Base-by-base conservation (phyloP, 768 basidiomycete genomes). In the Myochromella boudieri region DNA sequence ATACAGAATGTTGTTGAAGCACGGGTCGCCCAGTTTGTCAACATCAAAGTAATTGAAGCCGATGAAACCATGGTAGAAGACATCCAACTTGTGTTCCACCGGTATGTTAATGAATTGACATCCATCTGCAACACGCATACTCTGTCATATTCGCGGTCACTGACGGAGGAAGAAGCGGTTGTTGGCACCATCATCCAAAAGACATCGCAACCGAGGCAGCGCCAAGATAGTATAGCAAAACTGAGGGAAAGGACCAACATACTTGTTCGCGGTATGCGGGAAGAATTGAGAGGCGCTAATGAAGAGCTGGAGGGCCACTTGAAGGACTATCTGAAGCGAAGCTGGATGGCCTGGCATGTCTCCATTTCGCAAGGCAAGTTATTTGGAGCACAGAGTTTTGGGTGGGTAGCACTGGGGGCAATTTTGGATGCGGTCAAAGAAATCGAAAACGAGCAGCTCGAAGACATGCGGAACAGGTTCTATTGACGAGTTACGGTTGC, bases 111-210 rank as follows among this genome's bases (percentile, higher is more conserved):
- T 1, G 72, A 78, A 38, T 58, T 87, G 26, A 70, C 68, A 26
- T 65, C 60, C 10, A 75, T 82, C 12, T 82, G 80, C 49, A 56
- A 65, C 24, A 60, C 66, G 12, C 66, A 78, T 58, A 73, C 74
- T 1, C 63, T 84, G 0, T 78, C 75, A 2, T 65, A 68, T 40
- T 54, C 59, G n/a, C 69, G 66, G 22, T 64, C 61, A 3, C 64
- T 85, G 1, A 76, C 76, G 8, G 84, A 87, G 55, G 83, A 80
- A 57, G 86, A 86, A 59, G 81, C 76, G 0, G 63, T 83, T 2
- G 61, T 85, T 14, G 85, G 86, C 0, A 85, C 84, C 0, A 87
- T 87, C 48, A 67, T 77, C 0, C 81, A 82, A 15, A 82, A 82
- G 48, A 78, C 71, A 10, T 77, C 81, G 0, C 81, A 85, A 54